Base-by-base conservation (phyloP, 2,329 filamentous ascomycete species). In the Scorias spongiosa region DNA sequence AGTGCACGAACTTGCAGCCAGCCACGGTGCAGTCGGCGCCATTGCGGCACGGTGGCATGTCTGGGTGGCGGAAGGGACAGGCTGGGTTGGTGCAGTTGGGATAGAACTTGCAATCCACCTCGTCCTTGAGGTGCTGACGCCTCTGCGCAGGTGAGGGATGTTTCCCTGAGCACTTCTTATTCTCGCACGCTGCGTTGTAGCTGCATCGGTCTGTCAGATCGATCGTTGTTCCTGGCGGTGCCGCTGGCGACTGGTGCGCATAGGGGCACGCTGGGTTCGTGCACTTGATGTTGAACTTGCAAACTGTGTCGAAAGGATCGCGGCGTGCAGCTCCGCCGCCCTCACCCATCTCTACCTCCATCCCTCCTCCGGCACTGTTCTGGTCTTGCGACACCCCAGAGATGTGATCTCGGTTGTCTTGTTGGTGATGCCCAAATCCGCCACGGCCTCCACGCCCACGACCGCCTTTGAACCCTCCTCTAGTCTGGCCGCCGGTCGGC, bases 171-270 rank as follows among this genome's bases (percentile, higher is more conserved):
- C 91, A 98, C 67, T 96, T 96, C 56, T 78, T 75, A 70, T 96
- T 98, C 67, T 91, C 93, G 76, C 91, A 98, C 8, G 87, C 87
- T 2, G 79, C 86, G 15, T 87, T 89, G 55, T 84, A 96, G 14
- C 75, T 75, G 67, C 91, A 98, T 14, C 74, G 71, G 56, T 93
- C 86, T 46, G 72, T 76, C 52, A 88, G 72, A 61, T 96, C 91
- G 46, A 96, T 71, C 0, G 79, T 73, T 2, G 75, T 76, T 26
- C 82, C 84, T 2, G 81, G 80, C 2, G 85, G 82, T 29, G 89
- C 88, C 2, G 84, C 87, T 2, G 91, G 87, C 12, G 88, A 94
- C 66, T 95, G 89, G 58, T 98, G 91, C 14, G 86, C 91, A 61
- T 86, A 98, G 51, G 81, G 82, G 67, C 91, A 98, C 48, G 93